These are phyloP conservation scores for Phytophthora melonis DNA, from an alignment of 352 stramenopile genomes.

Conservation along the genomic window DNA sequence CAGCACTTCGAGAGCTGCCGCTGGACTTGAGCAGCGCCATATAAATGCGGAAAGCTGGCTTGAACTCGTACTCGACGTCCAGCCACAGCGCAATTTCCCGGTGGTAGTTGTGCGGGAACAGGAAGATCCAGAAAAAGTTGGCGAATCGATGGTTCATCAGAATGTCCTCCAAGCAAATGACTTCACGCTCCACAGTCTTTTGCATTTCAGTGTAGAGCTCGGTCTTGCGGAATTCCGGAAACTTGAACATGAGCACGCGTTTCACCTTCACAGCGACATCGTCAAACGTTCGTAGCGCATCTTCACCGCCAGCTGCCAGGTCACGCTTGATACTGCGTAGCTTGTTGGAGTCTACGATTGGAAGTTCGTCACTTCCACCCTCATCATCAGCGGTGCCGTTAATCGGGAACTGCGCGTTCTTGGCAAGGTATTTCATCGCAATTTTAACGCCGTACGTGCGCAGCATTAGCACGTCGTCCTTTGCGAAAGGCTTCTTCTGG, in stretches of 20 bases:
- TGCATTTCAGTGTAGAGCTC: slow-evolving; percentile 86
- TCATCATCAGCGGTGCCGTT: slow-evolving; percentile 41
- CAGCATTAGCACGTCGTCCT: slow-evolving; percentile 86
- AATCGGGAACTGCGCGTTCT: slow-evolving; percentile 86
- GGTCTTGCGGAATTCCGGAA: slow-evolving; percentile 82
- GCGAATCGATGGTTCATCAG: slow-evolving; percentile 90
- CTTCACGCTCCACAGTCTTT: slow-evolving; percentile 79
- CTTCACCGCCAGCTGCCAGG: slow-evolving; percentile 78
- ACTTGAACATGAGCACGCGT: slow-evolving; percentile 81
- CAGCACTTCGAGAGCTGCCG: slow-evolving; percentile 30
- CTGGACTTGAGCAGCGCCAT: slow-evolving; percentile 66
- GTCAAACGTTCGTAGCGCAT: slow-evolving; percentile 85
- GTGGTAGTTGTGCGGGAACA: slow-evolving; percentile 91
- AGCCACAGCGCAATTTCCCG: slow-evolving; percentile 87
- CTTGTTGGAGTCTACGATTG: slow-evolving; percentile 70
- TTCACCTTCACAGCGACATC: slow-evolving; percentile 81
- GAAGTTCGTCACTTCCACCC: slow-evolving; percentile 25
- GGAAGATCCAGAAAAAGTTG: slow-evolving; percentile 92
- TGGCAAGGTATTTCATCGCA: slow-evolving; percentile 85
- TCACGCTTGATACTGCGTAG: slow-evolving; percentile 81
- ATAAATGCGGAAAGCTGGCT: slow-evolving; percentile 81
- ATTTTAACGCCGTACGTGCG: slow-evolving; percentile 90
- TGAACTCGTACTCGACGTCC: slow-evolving; percentile 91
- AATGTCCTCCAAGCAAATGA: slow-evolving; percentile 86
- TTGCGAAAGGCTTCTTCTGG: slow-evolving; percentile 70